Evolutionary conservation across 169 alveolate species (phyloP).

Genomic region (Eimeria praecox): DNA sequence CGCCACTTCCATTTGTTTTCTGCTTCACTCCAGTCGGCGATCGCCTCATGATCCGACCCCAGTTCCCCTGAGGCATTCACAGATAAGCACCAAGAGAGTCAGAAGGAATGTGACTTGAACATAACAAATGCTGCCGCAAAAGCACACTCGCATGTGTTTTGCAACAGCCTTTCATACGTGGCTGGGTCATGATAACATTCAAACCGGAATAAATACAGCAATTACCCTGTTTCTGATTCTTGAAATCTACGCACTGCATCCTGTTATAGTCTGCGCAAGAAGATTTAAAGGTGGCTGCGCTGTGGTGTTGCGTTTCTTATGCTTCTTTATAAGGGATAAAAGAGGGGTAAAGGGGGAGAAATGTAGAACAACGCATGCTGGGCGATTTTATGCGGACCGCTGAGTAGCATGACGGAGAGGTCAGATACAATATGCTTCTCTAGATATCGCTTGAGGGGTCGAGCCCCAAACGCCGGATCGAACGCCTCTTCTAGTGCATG

Average conservation of each 20-base stretch:
- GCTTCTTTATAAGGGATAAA: not conserved
- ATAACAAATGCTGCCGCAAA: not conserved
- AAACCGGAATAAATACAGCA: not conserved
- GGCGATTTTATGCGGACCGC: conserved; percentile 39
- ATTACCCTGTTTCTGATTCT: not conserved
- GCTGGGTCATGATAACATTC: not conserved
- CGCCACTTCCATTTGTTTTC: conserved; percentile 53
- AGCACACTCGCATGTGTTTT: not conserved
- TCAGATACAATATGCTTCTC: conserved; percentile 79
- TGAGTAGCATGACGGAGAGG: conserved; percentile 64
- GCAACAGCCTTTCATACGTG: not conserved
- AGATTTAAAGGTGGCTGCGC: not conserved
- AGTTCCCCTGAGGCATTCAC: conserved; percentile 2
- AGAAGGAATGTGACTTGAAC: not conserved
- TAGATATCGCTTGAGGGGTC: conserved; percentile 81
- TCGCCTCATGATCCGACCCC: conserved; percentile 57
- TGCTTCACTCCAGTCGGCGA: conserved; percentile 44
- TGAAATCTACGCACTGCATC: not conserved
- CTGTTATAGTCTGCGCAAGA: not conserved
- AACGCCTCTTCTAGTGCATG: conserved; percentile 66
- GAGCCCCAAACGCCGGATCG: conserved; percentile 83
- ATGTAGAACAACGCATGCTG: not conserved
- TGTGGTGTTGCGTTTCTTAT: not conserved
- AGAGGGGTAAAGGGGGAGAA: not conserved
- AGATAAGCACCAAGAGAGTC: not conserved